A percentile compares a stretch with the other conserved stretches of the same genome.
These are phyloP conservation scores for Chrysoporthe deuterocubensis DNA, from an alignment of 2,329 filamentous ascomycete genomes.

Conservation along the genomic window DNA sequence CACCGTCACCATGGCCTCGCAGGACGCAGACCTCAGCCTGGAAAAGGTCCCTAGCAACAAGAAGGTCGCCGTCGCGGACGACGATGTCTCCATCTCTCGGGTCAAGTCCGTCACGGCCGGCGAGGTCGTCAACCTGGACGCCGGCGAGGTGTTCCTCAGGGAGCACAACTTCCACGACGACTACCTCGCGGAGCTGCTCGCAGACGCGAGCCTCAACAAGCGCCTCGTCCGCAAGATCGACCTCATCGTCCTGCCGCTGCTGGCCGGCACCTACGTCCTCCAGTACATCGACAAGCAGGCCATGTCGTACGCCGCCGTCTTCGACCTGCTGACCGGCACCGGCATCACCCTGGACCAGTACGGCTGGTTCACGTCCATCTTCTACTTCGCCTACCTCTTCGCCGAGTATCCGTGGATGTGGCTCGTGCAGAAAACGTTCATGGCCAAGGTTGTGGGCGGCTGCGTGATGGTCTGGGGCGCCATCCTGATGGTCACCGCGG, in stretches of 20 bases:
- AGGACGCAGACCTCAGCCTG: slow-evolving; percentile 10
- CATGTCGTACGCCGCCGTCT: slow-evolving; percentile 58
- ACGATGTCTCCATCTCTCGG: slow-evolving; percentile 26
- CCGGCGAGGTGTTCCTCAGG: slow-evolving; percentile 28
- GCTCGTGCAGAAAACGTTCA: slow-evolving; percentile 41
- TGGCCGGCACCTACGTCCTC: slow-evolving; percentile 53
- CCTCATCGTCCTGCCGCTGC: slow-evolving; percentile 53
- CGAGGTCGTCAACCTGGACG: slow-evolving; percentile 26
- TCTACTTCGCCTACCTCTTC: slow-evolving; percentile 55
- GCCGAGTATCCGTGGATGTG: slow-evolving; percentile 46
- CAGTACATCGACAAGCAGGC: slow-evolving; percentile 63
- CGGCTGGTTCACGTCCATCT: slow-evolving; percentile 59
- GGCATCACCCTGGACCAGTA: slow-evolving; percentile 53
- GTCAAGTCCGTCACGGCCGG: slow-evolving; percentile 24
- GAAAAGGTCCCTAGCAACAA: slow-evolving; percentile 17
- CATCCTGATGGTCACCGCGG: slow-evolving; percentile 49
- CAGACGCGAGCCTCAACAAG: slow-evolving; percentile 42
- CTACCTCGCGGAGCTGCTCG: slow-evolving; percentile 42
- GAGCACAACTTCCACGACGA: slow-evolving; percentile 28
- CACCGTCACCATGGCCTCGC: slow-evolving; percentile 14
- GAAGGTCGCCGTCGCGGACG: slow-evolving; percentile 22
- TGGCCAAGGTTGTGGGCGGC: slow-evolving; percentile 40
- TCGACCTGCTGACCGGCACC: slow-evolving; percentile 56
- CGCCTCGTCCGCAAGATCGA: slow-evolving; percentile 51
- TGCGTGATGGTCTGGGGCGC: slow-evolving; percentile 42